Percentiles rank a stretch among this genome's conserved stretches.
These are phyloP conservation scores for Fusarium sororula DNA, from an alignment of 2,329 filamentous ascomycete genomes.

Conservation along the genomic window DNA sequence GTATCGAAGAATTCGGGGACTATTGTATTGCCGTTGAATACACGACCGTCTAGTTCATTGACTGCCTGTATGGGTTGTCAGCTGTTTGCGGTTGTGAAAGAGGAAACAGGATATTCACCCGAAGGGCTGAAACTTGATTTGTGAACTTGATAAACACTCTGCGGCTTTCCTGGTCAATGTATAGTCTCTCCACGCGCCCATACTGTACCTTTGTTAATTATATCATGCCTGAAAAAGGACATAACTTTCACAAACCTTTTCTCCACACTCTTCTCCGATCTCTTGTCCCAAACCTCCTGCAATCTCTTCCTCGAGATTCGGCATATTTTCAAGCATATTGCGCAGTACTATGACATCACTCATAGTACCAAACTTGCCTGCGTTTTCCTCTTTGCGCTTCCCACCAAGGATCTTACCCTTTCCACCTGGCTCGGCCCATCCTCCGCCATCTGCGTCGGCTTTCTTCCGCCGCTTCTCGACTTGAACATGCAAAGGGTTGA, in stretches of 20 bases:
- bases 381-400: slow-evolving; percentile 59
- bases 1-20: slow-evolving; percentile 82
- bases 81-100: background rate
- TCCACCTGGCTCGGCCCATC: slow-evolving; percentile 74
- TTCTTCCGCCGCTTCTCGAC: slow-evolving; percentile 87
- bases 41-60: slow-evolving; percentile 85
- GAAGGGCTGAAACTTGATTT: slow-evolving; percentile 81
- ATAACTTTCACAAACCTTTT: slow-evolving; percentile 64
- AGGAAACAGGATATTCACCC: slow-evolving; percentile 64
- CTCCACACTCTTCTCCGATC: slow-evolving; percentile 91
- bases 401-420: slow-evolving; percentile 86
- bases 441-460: slow-evolving; percentile 80
- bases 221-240: background rate
- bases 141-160: slow-evolving; percentile 96
- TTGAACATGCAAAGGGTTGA: slow-evolving; percentile 83
- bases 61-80: slow-evolving; percentile 69
- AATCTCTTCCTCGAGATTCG: slow-evolving; percentile 79
- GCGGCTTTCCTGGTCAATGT: slow-evolving; percentile 70
- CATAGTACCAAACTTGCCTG: slow-evolving; percentile 73
- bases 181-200: slow-evolving; percentile 81
- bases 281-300: slow-evolving; percentile 83
- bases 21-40: slow-evolving; percentile 89
- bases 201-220: slow-evolving; percentile 62
- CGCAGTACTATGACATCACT: slow-evolving; percentile 83
- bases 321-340: slow-evolving; percentile 87